Evolutionary conservation across 2,329 filamentous ascomycete species (phyloP), one percentile per base, ranked within the genome.

Genomic region (Dactylellina drechsleri): DNA sequence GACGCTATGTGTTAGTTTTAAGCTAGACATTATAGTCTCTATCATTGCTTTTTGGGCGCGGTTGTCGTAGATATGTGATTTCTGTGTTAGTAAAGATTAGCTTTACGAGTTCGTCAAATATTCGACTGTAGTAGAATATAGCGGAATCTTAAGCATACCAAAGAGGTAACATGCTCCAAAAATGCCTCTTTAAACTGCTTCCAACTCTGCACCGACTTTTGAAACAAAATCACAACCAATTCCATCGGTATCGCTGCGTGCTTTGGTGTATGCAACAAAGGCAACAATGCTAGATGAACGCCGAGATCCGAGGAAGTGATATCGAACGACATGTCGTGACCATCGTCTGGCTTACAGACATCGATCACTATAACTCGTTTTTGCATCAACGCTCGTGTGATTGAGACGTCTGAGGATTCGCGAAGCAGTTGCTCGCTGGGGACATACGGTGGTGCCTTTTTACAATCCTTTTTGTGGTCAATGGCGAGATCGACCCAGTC

Each of bases 21-120:
- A 23, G 12, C 56, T 66, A 4, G 72, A 70, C 72, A 76, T 76
- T 2, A 76, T 76, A 1, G 72, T 76, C 6, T 76, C 57, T 36
- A 76, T 76, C 72, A 76, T 76, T 4, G 72, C 66, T 26, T 71
- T 76, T 26, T 71, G 72, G 5, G 72, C 72, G n/a, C 72, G 65
- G 49, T 76, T 76, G 43, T 76, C 72, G 41, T 76, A 76, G 6
- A 75, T 75, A n/a, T 75, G 68, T 26, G 71, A 68, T 75, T 75
- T 68, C 71, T 75, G n/a, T 18, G 23, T 4, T 6, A 13, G 20
- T 2, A n/a, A 4, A 31, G 57, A n/a, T 72, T 53, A 72, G 53
- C 20, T 41, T 12, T 13, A 20, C 4, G 7, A 18, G 7, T 36
- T 36, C 31, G 5, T 23, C 23, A 23, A 23, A 36, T 36, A 7